phyloP scores from a whole-genome alignment of 2,329 filamentous ascomycete genomes.

The Nothophaeocryptopus gaeumannii region DNA sequence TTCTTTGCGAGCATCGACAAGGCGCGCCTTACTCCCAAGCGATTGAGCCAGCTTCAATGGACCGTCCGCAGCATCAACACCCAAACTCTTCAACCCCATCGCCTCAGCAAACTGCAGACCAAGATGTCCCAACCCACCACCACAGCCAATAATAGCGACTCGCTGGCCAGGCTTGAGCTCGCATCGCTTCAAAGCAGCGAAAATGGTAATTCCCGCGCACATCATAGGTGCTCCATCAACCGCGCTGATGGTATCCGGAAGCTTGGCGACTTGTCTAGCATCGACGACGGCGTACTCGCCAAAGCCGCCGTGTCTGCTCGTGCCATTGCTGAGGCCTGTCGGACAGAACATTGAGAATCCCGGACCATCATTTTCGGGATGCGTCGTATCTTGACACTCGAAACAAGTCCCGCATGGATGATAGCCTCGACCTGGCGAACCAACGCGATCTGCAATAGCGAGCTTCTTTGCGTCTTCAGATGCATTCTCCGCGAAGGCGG shows the following conservation, averaged over 20 bases:
- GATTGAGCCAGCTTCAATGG: slow-evolving; percentile 49
- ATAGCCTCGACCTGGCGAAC: slow-evolving; percentile 54
- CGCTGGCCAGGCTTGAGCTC: slow-evolving; percentile 41
- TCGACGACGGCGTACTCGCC: slow-evolving; percentile 57
- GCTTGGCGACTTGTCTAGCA: slow-evolving; percentile 42
- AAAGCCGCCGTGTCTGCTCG: slow-evolving; percentile 52
- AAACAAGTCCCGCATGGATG: slow-evolving; percentile 53
- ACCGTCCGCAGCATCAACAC: slow-evolving; percentile 55
- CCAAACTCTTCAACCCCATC: slow-evolving; percentile 53
- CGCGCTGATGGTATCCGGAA: slow-evolving; percentile 52
- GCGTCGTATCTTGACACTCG: slow-evolving; percentile 21
- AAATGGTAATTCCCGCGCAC: slow-evolving; percentile 55
- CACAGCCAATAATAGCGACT: slow-evolving; percentile 46
- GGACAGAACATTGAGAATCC: slow-evolving; percentile 35
- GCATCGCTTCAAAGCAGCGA: slow-evolving; percentile 45
- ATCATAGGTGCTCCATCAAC: slow-evolving; percentile 55
- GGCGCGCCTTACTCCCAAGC: slow-evolving; percentile 46
- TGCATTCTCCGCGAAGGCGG: slow-evolving; percentile 40
- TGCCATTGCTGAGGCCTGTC: slow-evolving; percentile 53
- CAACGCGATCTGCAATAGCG: slow-evolving; percentile 55
- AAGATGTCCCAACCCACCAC: slow-evolving; percentile 55
- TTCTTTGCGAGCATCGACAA: slow-evolving; percentile 42
- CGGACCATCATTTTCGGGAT: too few relatives aligned
- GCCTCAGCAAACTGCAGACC: slow-evolving; percentile 53
- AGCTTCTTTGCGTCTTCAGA: slow-evolving; percentile 40